Evolutionary conservation across 805 yeast species (phyloP).

Genomic region (Candida broadrunensis): DNA sequence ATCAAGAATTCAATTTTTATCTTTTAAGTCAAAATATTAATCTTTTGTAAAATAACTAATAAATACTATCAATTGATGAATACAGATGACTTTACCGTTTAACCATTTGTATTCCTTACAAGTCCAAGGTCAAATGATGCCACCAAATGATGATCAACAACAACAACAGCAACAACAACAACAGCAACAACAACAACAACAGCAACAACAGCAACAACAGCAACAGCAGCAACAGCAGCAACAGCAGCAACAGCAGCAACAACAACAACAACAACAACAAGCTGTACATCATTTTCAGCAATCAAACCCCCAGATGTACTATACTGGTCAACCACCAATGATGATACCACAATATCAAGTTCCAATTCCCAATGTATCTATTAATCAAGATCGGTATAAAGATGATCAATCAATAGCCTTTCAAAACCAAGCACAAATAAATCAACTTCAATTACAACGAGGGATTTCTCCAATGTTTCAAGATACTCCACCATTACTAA

Average conservation of each 20-base stretch:
- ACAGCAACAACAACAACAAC: conserved; percentile 2
- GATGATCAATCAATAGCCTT: neutral
- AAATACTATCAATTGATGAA: neutral
- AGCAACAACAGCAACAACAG: conserved; percentile 1
- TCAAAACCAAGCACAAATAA: neutral
- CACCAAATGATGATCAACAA: neutral
- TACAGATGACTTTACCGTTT: neutral
- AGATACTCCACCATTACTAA: conserved; percentile 4
- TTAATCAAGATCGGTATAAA: neutral
- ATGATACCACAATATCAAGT: neutral
- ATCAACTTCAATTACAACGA: neutral
- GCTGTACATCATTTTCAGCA: conserved; percentile 2
- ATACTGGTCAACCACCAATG: neutral
- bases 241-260: conserved; percentile 8
- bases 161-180: neutral
- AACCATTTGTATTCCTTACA: neutral
- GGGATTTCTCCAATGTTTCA: conserved; percentile 1
- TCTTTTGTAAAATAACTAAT: no score
- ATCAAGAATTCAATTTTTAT: no score
- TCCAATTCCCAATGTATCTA: neutral
- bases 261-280: conserved; percentile 6
- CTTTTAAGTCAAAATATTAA: no score
- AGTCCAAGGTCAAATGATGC: neutral
- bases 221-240: conserved; percentile 7
- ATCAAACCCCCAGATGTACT: neutral